phyloP scores from a whole-genome alignment of 2,329 filamentous ascomycete species.

The Nannizzia gypsea region DNA sequence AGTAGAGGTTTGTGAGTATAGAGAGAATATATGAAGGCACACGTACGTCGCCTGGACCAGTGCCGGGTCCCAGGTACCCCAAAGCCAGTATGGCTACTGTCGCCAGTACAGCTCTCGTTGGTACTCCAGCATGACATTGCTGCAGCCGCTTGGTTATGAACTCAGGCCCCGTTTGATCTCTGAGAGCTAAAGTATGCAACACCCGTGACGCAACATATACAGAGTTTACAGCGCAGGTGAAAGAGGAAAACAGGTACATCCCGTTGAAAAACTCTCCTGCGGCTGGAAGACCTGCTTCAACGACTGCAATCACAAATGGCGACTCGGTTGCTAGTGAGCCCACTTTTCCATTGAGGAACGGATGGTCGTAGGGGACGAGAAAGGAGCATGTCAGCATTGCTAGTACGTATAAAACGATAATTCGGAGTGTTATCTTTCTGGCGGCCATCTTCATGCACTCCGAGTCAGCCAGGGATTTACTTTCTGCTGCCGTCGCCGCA shows the following conservation, averaged over 20 bases:
- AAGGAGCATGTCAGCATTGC: constrained; percentile 33
- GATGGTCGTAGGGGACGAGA: constrained; percentile 33
- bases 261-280: constrained; percentile 36
- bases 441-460: constrained; percentile 37
- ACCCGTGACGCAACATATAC: constrained; percentile 34
- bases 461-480: constrained; percentile 29
- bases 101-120: constrained; percentile 28
- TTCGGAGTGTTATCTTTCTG: constrained; percentile 33
- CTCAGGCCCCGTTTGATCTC: constrained; percentile 30
- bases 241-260: constrained; percentile 36
- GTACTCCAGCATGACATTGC: constrained; percentile 29
- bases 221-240: constrained; percentile 32
- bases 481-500: constrained; percentile 35
- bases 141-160: constrained; percentile 31
- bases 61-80: constrained; percentile 30
- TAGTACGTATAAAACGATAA: constrained; percentile 34
- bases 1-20: too few relatives aligned
- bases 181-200: constrained; percentile 33
- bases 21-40: not conserved
- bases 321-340: constrained; percentile 28
- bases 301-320: constrained; percentile 32
- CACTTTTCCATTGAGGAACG: constrained; percentile 30
- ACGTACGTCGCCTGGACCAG: constrained; percentile 25
- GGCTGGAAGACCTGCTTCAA: constrained; percentile 28
- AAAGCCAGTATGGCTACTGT: constrained; percentile 30